Evolutionary conservation across 2,329 filamentous ascomycete species (phyloP).

Genomic region (Aspergillus pseudotamarii): DNA sequence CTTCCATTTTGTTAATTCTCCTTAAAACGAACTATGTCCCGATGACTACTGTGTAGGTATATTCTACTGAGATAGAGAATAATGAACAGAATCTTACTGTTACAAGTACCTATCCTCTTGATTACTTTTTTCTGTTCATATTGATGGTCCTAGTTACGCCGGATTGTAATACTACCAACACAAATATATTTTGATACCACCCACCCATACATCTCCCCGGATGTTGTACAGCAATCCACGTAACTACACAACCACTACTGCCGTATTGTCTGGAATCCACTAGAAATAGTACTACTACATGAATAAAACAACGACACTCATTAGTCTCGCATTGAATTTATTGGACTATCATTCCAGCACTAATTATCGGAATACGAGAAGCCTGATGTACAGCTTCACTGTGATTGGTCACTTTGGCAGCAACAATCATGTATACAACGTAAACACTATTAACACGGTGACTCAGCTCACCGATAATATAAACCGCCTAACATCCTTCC

Average conservation of each 20-base stretch:
- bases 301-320: no score
- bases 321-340: no score
- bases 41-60: no score
- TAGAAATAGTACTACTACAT: no score
- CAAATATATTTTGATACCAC: no score
- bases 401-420: slow-evolving; percentile 20
- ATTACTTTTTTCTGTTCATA: background rate
- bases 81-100: background rate
- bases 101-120: background rate
- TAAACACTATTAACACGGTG: background rate
- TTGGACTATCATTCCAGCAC: background rate
- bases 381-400: background rate
- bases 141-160: background rate
- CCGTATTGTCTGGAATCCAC: no score
- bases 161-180: no score
- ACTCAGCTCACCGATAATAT: slow-evolving; percentile 1
- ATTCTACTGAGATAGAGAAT: background rate
- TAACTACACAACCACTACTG: no score
- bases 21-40: no score
- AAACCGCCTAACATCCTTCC: background rate
- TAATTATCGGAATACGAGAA: background rate
- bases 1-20: background rate
- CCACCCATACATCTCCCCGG: no score
- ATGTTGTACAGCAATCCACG: no score
- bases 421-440: slow-evolving; percentile 8